Base-by-base conservation (phyloP, 805 yeast species). In the Sungouiozyma ichnusensis region DNA sequence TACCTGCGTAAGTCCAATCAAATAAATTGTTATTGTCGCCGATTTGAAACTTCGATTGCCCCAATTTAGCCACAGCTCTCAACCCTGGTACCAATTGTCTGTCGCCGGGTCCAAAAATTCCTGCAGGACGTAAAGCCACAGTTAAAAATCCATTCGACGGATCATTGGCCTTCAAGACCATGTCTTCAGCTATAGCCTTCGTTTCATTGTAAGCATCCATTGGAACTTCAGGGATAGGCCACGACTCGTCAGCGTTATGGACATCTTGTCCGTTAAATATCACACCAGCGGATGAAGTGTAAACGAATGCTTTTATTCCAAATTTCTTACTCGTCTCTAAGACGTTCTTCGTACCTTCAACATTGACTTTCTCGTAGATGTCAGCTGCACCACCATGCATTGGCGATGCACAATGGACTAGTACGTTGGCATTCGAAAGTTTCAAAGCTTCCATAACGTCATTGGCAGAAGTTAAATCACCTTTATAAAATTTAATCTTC, bases 51-150 rank as follows among this genome's bases (percentile, higher is more conserved):
- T 83, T 83, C 17, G 92, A 81, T 62, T 90, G 96, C 7, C 95
- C 95, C 42, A 76, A 66, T 44, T 73, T 73, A 3, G 95, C 87
- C 36, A 85, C 95, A 14, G 73, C 73, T 57, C 95, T 77, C 45
- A 92, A 69, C 3, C 94, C 95, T 11, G 98, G 98, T 37, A 92
- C 92, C 55, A 92, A 67, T 62, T 92, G 99, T 46, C 98, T 77
- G 62, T 92, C 98, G 36, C 98, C 97, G 4, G 97, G 98, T 4
- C 98, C 99, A 67, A 92, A 92, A 38, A 92, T 87, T 33, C 98
- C 99, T 1, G 98, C 96, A 1, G 98, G 98, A 48, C 99, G 76
- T 38, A 92, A 64, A 2, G 96, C 92, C 32, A 85, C 82, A 0
- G 98, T 92, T 38, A 73, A 65, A 49, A 88, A 74, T 1, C 68